Conservation (phyloP, 1,284 basidiomycete species). For the Pyrrhoderma lamaoense region DNA sequence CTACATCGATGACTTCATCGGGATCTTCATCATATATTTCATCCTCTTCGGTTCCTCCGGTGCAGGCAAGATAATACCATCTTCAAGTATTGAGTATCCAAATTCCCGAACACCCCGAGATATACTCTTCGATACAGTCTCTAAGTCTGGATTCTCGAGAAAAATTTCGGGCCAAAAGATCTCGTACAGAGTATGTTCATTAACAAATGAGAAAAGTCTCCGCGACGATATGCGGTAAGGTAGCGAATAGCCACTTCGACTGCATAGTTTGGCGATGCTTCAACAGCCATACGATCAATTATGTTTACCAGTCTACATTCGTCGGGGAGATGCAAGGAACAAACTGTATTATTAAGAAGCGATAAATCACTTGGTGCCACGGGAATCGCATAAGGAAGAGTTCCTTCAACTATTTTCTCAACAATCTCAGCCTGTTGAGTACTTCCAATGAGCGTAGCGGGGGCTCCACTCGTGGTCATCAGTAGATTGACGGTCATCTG, state of each 20-base stretch:
- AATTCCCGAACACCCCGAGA: slow-evolving; percentile 56
- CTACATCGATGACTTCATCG: slow-evolving; percentile 55
- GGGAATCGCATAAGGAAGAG: slow-evolving; percentile 64
- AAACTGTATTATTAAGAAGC: slow-evolving; percentile 47
- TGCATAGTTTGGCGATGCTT: slow-evolving; percentile 28
- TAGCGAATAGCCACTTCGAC: slow-evolving; percentile 34
- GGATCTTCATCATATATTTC: slow-evolving; percentile 34
- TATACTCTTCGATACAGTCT: slow-evolving; percentile 53
- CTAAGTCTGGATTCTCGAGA: slow-evolving; percentile 68
- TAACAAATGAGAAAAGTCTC: slow-evolving; percentile 47
- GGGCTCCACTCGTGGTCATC: slow-evolving; percentile 36
- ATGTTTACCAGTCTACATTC: slow-evolving; percentile 9
- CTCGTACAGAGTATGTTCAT: slow-evolving; percentile 54
- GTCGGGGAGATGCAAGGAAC: slow-evolving; percentile 9
- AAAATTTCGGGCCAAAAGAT: slow-evolving; percentile 66
- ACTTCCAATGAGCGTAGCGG: slow-evolving; percentile 38
- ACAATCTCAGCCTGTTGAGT: slow-evolving; percentile 60
- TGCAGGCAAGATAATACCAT: slow-evolving; percentile 51
- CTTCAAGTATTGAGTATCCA: slow-evolving; percentile 62
- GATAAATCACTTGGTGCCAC: slow-evolving; percentile 51
- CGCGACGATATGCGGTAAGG: slow-evolving; percentile 54
- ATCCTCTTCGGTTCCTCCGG: slow-evolving; percentile 23
- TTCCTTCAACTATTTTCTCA: slow-evolving; percentile 62
- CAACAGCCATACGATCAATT: slow-evolving; percentile 9
- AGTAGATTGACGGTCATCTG: slow-evolving; percentile 54